phyloP scores from a whole-genome alignment of 2,329 filamentous ascomycete genomes.

The Talaromyces sp. region DNA sequence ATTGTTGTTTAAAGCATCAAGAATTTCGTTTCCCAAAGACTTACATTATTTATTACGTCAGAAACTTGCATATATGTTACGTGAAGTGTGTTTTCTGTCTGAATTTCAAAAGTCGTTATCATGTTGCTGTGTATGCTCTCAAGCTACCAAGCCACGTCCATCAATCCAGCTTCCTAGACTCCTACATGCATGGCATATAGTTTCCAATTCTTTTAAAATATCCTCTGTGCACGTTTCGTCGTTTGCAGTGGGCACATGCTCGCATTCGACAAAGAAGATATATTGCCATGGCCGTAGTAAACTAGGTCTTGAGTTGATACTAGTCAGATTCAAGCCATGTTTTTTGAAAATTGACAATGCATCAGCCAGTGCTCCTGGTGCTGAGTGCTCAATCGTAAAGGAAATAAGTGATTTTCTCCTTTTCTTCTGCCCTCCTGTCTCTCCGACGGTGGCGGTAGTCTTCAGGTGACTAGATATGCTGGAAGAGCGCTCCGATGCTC shows the following conservation, averaged over 20 bases:
- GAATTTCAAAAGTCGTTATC: background rate
- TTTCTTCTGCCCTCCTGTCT: slow-evolving; percentile 13
- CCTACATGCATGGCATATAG: slow-evolving; percentile 38
- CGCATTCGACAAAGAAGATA: slow-evolving; percentile 90
- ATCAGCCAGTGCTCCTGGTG: slow-evolving; percentile 77
- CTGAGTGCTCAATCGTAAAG: slow-evolving; percentile 74
- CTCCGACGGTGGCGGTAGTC: slow-evolving; percentile 13
- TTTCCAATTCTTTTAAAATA: slow-evolving; percentile 32
- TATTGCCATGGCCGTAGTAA: slow-evolving; percentile 77
- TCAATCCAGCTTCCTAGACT: slow-evolving; percentile 43
- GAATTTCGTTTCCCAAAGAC: no score
- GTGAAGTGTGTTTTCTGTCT: background rate
- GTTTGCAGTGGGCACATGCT: slow-evolving; percentile 41
- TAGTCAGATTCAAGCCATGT: slow-evolving; percentile 75
- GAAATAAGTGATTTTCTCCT: slow-evolving; percentile 68
- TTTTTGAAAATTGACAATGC: slow-evolving; percentile 74
- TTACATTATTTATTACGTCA: no score
- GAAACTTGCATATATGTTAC: background rate
- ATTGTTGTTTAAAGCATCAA: no score
- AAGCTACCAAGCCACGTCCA: slow-evolving; percentile 20
- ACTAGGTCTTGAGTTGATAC: slow-evolving; percentile 82
- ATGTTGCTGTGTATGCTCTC: background rate
- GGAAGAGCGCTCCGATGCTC: slow-evolving; percentile 27
- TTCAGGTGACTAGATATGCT: slow-evolving; percentile 22
- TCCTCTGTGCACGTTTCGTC: slow-evolving; percentile 29